A percentile compares a stretch with the other conserved stretches of the same genome.
Evolutionary conservation across 305 asterid genomes (phyloP).

Genomic region (Rubia occidens): DNA sequence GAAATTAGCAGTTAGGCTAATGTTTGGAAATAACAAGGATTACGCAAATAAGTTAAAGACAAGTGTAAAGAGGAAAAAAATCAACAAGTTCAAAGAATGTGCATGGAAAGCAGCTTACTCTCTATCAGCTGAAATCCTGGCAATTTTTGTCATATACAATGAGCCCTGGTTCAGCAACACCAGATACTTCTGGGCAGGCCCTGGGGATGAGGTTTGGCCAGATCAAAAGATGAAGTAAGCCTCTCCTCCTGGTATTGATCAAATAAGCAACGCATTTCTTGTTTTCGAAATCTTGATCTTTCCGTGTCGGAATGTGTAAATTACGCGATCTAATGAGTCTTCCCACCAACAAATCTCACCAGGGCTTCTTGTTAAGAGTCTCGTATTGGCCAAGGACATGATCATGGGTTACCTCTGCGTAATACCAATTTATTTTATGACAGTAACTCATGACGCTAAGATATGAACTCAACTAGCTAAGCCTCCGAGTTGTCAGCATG

Average conservation of each 20-base stretch:
- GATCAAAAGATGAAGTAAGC: constrained; percentile 28
- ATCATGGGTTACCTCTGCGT: too few species aligned
- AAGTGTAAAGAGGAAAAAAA: constrained; percentile 14
- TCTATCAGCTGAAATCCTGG: constrained; percentile 25
- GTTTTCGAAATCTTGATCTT: neutral
- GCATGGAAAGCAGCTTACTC: constrained; percentile 31
- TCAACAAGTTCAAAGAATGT: constrained; percentile 30
- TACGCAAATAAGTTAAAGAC: neutral
- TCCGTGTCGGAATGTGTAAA: neutral
- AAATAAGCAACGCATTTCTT: neutral
- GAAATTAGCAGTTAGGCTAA: constrained; percentile 21
- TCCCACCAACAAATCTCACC: too few species aligned
- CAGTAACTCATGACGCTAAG: too few species aligned
- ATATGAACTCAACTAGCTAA: too few species aligned
- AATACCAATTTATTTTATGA: too few species aligned
- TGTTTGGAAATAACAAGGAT: constrained; percentile 15
- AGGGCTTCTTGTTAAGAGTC: too few species aligned
- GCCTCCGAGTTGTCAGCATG: neutral
- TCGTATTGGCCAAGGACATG: too few species aligned
- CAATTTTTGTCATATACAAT: constrained; percentile 22
- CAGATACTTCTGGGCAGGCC: constrained; percentile 30
- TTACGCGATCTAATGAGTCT: too few species aligned
- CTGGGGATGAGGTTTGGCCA: constrained; percentile 32
- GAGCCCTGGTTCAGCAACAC: constrained; percentile 34
- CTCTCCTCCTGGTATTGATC: neutral